Evolutionary conservation across 2,329 filamentous ascomycete genomes (phyloP).

Genomic region (Phoma sp.): DNA sequence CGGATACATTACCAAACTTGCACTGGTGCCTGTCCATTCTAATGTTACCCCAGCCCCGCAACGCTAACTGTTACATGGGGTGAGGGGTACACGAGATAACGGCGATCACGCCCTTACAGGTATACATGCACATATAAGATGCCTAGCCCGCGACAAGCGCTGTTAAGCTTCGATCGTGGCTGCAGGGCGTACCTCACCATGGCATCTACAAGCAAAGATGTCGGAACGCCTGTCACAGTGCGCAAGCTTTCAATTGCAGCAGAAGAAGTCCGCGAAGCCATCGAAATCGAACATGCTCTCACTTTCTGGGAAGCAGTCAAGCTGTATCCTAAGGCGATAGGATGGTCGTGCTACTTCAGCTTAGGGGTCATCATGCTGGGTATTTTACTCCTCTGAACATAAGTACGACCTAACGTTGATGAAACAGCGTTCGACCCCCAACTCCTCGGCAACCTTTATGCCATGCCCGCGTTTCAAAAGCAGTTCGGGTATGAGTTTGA

Average conservation of each 20-base stretch:
- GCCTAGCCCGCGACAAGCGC: conserved; percentile 11
- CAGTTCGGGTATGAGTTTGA: conserved; percentile 60
- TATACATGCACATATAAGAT: conserved; percentile 8
- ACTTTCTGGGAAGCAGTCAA: conserved; percentile 50
- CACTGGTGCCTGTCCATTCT: neutral
- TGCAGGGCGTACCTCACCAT: conserved; percentile 2
- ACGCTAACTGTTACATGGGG: conserved; percentile 11
- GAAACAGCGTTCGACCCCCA: conserved; percentile 66
- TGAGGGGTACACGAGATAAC: conserved; percentile 16
- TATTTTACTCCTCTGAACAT: conserved; percentile 14
- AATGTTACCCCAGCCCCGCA: conserved; percentile 8
- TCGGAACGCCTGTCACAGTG: conserved; percentile 5
- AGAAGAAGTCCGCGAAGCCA: conserved; percentile 44
- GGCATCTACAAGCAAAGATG: conserved; percentile 7
- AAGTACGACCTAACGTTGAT: neutral
- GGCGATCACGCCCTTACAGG: conserved; percentile 6
- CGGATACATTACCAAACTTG: conserved; percentile 3
- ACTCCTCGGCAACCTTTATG: conserved; percentile 68
- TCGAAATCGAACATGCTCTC: conserved; percentile 46
- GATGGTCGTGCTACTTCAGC: conserved; percentile 67
- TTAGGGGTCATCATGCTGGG: conserved; percentile 67
- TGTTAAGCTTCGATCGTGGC: conserved; percentile 4
- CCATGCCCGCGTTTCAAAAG: conserved; percentile 62
- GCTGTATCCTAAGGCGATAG: conserved; percentile 56
- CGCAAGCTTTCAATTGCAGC: conserved; percentile 18